Evolutionary conservation across 768 basidiomycete genomes (phyloP).

Genomic region (Leccinum disarticulatum): DNA sequence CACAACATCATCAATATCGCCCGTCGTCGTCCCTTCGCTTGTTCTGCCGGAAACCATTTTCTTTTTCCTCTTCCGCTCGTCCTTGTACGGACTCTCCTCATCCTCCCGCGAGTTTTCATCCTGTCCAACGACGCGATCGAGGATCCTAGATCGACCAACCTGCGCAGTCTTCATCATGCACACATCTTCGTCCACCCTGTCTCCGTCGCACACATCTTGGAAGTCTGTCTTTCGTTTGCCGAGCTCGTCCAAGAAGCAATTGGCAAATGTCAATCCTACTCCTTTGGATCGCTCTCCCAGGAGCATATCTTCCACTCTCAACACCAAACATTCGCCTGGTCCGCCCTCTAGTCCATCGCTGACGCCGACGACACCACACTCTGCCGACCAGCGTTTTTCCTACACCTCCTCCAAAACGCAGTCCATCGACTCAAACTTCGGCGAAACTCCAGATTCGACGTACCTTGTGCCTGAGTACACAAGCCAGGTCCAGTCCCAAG

Average conservation of each 20-base stretch:
- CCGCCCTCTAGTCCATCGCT: conserved; percentile 48
- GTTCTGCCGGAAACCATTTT: conserved; percentile 21
- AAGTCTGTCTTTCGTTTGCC: conserved; percentile 74
- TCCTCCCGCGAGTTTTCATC: conserved; percentile 12
- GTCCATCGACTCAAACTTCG: conserved; percentile 66
- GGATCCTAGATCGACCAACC: conserved; percentile 24
- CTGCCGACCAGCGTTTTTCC: conserved; percentile 64
- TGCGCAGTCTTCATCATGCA: conserved; percentile 22
- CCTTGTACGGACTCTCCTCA: conserved; percentile 3
- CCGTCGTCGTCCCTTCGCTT: conserved; percentile 12
- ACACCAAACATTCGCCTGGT: conserved; percentile 18
- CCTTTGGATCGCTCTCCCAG: conserved; percentile 48
- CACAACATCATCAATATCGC: conserved; percentile 5
- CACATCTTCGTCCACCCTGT: conserved; percentile 20
- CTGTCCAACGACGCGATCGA: conserved; percentile 16
- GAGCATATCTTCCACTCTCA: conserved; percentile 28
- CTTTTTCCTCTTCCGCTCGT: conserved; percentile 7
- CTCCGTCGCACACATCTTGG: conserved; percentile 46
- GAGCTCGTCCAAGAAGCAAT: conserved; percentile 61
- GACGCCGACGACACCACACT: conserved; percentile 53
- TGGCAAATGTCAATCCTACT: conserved; percentile 37
- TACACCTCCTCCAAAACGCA: conserved; percentile 77
- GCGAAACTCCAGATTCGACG: conserved; percentile 30
- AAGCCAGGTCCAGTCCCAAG: conserved; percentile 17
- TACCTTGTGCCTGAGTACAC: conserved; percentile 31